Conservation (phyloP, 768 basidiomycete species). For the Crassisporium funariophilum region DNA sequence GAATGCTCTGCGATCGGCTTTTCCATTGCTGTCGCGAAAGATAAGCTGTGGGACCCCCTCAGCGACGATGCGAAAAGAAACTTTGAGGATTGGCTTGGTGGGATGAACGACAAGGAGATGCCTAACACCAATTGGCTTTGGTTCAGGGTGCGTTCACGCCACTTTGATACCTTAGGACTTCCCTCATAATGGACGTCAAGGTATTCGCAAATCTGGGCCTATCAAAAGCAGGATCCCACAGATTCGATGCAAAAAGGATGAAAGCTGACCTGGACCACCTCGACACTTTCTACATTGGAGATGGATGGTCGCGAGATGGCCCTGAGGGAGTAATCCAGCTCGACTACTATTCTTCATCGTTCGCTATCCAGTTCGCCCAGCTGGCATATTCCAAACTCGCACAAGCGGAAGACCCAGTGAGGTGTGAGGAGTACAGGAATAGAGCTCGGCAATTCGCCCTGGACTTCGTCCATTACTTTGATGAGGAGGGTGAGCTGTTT, state of each 20-base stretch:
- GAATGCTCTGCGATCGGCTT: slow-evolving; percentile 80
- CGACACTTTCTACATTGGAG: slow-evolving; percentile 77
- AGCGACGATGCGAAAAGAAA: slow-evolving; percentile 52
- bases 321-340: slow-evolving; percentile 78
- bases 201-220: slow-evolving; percentile 78
- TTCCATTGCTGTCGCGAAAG: slow-evolving; percentile 63
- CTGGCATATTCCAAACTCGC: slow-evolving; percentile 70
- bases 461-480: slow-evolving; percentile 78
- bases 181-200: slow-evolving; percentile 28
- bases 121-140: slow-evolving; percentile 85
- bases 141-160: slow-evolving; percentile 63
- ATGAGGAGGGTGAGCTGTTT: slow-evolving; percentile 55
- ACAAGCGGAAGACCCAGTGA: slow-evolving; percentile 59
- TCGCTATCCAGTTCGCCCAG: slow-evolving; percentile 78
- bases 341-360: slow-evolving; percentile 79
- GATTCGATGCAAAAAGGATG: slow-evolving; percentile 62
- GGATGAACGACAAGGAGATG: slow-evolving; percentile 83
- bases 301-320: slow-evolving; percentile 78
- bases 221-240: slow-evolving; percentile 57
- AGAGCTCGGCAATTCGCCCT: slow-evolving; percentile 63
- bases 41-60: slow-evolving; percentile 67
- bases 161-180: not conserved
- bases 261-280: slow-evolving; percentile 74
- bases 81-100: slow-evolving; percentile 67
- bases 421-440: slow-evolving; percentile 66